Percentiles rank a stretch among this genome's conserved stretches.
phyloP scores from a whole-genome alignment of 208 protist species.

The Endotrypanum monterogeii region DNA sequence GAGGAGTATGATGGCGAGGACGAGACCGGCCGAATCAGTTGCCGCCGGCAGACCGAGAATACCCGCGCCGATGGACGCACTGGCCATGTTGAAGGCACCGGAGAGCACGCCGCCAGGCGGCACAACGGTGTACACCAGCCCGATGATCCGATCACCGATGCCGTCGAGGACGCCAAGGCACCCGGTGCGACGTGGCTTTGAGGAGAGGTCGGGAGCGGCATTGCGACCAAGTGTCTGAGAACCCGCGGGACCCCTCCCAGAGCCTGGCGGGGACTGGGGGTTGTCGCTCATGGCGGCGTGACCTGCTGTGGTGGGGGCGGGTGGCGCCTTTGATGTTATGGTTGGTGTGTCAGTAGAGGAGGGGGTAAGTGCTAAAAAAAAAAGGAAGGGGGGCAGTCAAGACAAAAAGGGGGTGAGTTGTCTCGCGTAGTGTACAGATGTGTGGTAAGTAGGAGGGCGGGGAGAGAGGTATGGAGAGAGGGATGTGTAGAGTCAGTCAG shows the following conservation, averaged over 20 bases:
- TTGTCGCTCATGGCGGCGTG: too few relatives aligned
- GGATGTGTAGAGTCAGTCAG: not conserved
- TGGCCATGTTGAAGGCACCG: slow-evolving; percentile 41
- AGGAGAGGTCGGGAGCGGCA: too few relatives aligned
- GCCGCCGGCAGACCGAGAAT: slow-evolving; percentile 48
- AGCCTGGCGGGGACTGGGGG: too few relatives aligned
- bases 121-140: slow-evolving; percentile 18
- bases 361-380: too few relatives aligned
- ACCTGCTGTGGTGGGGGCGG: too few relatives aligned
- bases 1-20: slow-evolving; percentile 35
- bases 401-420: too few relatives aligned
- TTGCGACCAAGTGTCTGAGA: too few relatives aligned
- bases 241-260: slow-evolving; percentile 1
- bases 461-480: not conserved
- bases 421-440: too few relatives aligned
- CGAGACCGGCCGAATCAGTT: slow-evolving; percentile 31
- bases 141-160: not conserved
- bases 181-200: slow-evolving; percentile 12
- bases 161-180: slow-evolving; percentile 7
- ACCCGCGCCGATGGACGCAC: slow-evolving; percentile 37
- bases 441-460: too few relatives aligned
- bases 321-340: too few relatives aligned
- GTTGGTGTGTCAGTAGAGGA: too few relatives aligned
- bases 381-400: too few relatives aligned
- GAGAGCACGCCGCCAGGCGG: slow-evolving; percentile 40